These are phyloP conservation scores for Lobosporangium transversale DNA, from an alignment of 192 early-diverging fungal genomes.

Conservation along the genomic window DNA sequence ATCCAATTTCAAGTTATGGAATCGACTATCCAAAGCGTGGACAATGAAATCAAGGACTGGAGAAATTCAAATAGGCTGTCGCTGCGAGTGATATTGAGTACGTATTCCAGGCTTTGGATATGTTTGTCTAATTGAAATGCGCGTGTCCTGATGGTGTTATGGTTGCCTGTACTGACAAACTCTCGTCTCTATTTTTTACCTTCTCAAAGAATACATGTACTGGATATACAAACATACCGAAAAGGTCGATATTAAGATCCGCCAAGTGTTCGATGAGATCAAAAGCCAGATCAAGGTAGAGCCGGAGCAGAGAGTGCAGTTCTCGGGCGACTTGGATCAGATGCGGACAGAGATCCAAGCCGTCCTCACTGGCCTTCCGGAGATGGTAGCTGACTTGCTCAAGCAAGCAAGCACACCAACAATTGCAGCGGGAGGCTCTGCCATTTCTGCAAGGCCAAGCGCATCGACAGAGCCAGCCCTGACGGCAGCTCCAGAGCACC, in stretches of 20 bases:
- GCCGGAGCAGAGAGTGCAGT: not conserved
- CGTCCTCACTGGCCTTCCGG: constrained; percentile 7
- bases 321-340: constrained; percentile 2
- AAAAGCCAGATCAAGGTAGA: constrained; percentile 1
- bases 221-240: constrained; percentile 22
- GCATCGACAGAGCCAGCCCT: too few species aligned
- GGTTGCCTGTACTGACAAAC: too few species aligned
- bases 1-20: constrained; percentile 1
- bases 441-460: too few species aligned
- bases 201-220: constrained; percentile 27
- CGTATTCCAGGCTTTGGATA: too few species aligned
- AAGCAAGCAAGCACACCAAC: not conserved
- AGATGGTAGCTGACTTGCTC: not conserved
- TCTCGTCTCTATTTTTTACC: too few species aligned
- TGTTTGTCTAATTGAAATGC: too few species aligned
- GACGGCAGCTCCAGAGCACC: not conserved
- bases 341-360: constrained; percentile 9
- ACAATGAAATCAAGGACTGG: constrained; percentile 14
- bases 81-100: constrained; percentile 18
- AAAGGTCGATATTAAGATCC: constrained; percentile 6
- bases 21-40: not conserved
- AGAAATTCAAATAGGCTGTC: constrained; percentile 12
- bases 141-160: not conserved
- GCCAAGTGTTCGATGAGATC: not conserved
- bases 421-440: too few species aligned